Percentiles rank a stretch among this genome's conserved stretches.
Conservation (phyloP, 306 rosid species). For the Bauhinia variegata region DNA sequence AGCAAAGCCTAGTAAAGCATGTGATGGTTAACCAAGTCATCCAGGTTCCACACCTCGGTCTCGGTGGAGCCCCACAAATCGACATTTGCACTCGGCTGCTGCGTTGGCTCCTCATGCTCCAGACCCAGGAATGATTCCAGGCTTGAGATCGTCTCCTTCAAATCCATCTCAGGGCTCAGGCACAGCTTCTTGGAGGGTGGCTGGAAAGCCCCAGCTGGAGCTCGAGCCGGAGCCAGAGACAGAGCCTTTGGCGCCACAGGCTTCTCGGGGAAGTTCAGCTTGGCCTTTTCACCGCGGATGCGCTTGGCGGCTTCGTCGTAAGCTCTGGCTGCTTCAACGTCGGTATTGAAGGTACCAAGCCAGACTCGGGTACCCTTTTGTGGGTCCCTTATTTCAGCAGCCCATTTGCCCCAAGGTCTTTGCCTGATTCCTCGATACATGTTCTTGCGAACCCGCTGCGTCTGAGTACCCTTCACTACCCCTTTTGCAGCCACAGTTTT, state of each 20-base stretch:
- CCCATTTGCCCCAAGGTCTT: constrained; percentile 94
- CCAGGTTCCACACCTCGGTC: constrained; percentile 63
- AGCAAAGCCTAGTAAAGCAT: constrained; percentile 16
- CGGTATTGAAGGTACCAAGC: constrained; percentile 76
- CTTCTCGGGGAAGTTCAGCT: constrained; percentile 61
- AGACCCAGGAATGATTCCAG: constrained; percentile 62
- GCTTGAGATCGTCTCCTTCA: constrained; percentile 51
- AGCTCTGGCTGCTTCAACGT: constrained; percentile 75
- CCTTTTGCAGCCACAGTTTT: constrained; percentile 7
- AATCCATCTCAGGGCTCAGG: constrained; percentile 28
- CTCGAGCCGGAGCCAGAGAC: neutral
- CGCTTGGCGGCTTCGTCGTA: constrained; percentile 75
- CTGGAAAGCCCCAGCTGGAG: too few relatives aligned
- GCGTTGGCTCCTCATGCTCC: constrained; percentile 17
- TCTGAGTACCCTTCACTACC: neutral
- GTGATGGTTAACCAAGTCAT: constrained; percentile 51
- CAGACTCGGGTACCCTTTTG: constrained; percentile 68
- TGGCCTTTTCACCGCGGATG: constrained; percentile 80
- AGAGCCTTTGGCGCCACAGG: neutral
- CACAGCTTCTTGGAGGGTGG: constrained; percentile 45
- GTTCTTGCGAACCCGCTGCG: constrained; percentile 48
- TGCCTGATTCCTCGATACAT: constrained; percentile 73
- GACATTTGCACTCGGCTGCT: constrained; percentile 18
- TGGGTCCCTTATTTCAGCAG: constrained; percentile 87
- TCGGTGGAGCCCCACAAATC: constrained; percentile 10